Evolutionary conservation across 129 eudicot species (phyloP), one percentile per base, ranked within the genome.

Genomic region (Flaveria sonorensis): DNA sequence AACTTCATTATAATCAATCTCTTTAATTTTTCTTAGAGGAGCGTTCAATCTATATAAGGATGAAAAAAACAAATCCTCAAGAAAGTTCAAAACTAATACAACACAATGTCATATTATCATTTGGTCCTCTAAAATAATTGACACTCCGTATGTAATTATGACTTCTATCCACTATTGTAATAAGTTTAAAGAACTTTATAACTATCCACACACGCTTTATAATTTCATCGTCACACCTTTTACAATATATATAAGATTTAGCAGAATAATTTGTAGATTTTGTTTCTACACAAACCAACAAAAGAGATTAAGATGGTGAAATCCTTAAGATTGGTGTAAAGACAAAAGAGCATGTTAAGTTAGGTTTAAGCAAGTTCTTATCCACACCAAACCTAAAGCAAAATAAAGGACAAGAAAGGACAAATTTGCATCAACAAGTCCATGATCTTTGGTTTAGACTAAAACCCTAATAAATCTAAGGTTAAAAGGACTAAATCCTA

Each of bases 371-470:
- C 77, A 81, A 80, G 67, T 71, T 83, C 79, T 62, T 53, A 79
- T 81, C 83, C 86, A 83, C 79, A 83, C 83, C 81, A 86, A 83
- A 71, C 57, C 79, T 75, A 62, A 82, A 71, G 73, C 71, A 74
- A 62, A 83, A 81, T 51, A 73, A 76, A 83, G 80, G 73, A 77
- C 76, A 79, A 56, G 67, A 83, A 85, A 85, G 81, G 87, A 85
- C 86, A 81, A 71, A 74, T 15, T 76, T 68, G 80, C 77, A 62
- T 71, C 79, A 66, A 73, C 67, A 50, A 23, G 74, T 78, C 86
- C 85, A 83, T 81, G 88, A 85, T 88, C 81, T 75, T 65, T 76
- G 85, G 89, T 83, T 84, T 81, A 84, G 71, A 83, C 86, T 39
- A 76, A 75, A 77, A 70, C 75, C 61, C 56, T 77, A 63, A 81